Base-by-base conservation (phyloP, 805 yeast genomes). In the Middelhovenomyces tepae region DNA sequence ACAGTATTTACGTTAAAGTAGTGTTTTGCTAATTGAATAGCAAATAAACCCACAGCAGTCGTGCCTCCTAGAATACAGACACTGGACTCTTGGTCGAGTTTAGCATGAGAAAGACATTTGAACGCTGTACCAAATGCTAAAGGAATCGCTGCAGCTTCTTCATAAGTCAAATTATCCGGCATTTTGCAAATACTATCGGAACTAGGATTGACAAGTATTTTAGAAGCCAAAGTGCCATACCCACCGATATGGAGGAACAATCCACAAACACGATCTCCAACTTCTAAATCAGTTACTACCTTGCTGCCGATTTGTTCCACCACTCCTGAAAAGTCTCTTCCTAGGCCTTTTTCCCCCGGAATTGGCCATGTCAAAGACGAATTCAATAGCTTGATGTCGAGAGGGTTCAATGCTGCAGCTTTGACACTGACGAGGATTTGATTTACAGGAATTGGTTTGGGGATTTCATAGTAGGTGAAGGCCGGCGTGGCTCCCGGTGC, bases 21-120 rank as follows among this genome's bases (percentile, higher is more conserved):
- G 24, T 65, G 52, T 51, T 70, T 76, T 7, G 78, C 72, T 25
- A 80, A 51, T 51, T 76, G 82, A 22, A 73, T 59, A 3, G 67
- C 62, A 38, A 62, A 65, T 18, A 65, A 50, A 15, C 87, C 86
- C 10, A 79, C 86, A 9, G 77, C 57, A 1, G 93, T 75, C 6
- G 81, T 76, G 16, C 80, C 89, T 23, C 94, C 94, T 29, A 80
- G 59, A 14, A 83, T 65, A 30, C 81, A 60, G 3, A 79, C 70
- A 37, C 64, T 68, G 4, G 73, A 60, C 7, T 61, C 60, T 7
- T 61, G 60, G 23, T 58, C 60, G 14, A 70, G 56, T 21, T 55
- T 51, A 36, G 63, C 60, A 5, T 47, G 38, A 6, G 51, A 48
- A 19, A 68, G 51, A 31, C 64, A 48, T 31, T 60, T 50, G 42